Evolutionary conservation across 2,329 filamentous ascomycete species (phyloP).

Genomic region (Penicillium sp.): DNA sequence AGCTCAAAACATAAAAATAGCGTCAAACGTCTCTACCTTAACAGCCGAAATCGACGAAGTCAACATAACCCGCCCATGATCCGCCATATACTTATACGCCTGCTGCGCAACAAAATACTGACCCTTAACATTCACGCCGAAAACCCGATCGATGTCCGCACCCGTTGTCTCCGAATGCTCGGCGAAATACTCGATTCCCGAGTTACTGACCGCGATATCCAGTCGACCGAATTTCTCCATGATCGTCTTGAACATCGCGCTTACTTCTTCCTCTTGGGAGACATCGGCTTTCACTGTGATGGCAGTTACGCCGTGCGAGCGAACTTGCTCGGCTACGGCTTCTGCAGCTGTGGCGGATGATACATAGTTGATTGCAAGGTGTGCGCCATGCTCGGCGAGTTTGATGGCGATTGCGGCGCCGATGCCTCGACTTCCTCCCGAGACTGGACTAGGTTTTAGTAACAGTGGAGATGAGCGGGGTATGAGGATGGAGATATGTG

Average conservation of each 20-base stretch:
- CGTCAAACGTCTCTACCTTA: slow-evolving; percentile 9
- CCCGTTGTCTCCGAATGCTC: slow-evolving; percentile 11
- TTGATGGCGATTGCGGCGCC: slow-evolving; percentile 23
- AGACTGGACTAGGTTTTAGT: slow-evolving; percentile 10
- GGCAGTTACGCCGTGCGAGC: slow-evolving; percentile 11
- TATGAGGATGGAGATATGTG: background rate
- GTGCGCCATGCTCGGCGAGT: slow-evolving; percentile 17
- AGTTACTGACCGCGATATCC: slow-evolving; percentile 24
- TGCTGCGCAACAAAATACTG: slow-evolving; percentile 26
- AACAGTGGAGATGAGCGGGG: background rate
- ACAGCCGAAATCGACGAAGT: slow-evolving; percentile 26
- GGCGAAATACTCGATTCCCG: slow-evolving; percentile 24
- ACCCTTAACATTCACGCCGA: slow-evolving; percentile 24
- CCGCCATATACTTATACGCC: slow-evolving; percentile 21
- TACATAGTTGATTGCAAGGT: slow-evolving; percentile 21
- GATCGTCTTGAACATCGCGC: slow-evolving; percentile 16
- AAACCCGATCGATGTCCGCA: slow-evolving; percentile 21
- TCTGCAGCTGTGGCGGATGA: slow-evolving; percentile 14
- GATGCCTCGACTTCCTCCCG: slow-evolving; percentile 24
- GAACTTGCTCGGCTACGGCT: slow-evolving; percentile 11
- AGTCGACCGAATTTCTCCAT: slow-evolving; percentile 17
- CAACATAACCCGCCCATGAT: slow-evolving; percentile 21
- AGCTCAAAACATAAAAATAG: background rate
- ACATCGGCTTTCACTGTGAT: slow-evolving; percentile 22
- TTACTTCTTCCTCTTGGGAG: slow-evolving; percentile 16